phyloP scores from a whole-genome alignment of 1,284 basidiomycete species.

The Cerioporus squamosus region DNA sequence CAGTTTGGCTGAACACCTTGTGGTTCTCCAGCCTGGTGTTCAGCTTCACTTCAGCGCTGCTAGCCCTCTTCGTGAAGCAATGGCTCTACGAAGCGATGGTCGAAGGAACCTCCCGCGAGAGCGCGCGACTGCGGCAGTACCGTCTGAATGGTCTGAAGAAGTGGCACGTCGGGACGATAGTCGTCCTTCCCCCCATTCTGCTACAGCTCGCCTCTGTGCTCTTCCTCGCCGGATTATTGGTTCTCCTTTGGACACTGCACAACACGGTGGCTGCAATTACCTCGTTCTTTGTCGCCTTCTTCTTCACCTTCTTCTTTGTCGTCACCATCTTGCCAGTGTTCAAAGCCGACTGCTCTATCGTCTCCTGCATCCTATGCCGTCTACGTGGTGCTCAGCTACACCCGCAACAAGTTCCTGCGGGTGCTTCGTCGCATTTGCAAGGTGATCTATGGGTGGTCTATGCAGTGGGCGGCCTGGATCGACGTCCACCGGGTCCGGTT shows the following conservation, averaged over 20 bases:
- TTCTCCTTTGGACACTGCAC: constrained; percentile 25
- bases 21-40: constrained; percentile 25
- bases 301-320: neutral
- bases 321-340: constrained; percentile 21
- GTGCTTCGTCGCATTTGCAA: neutral
- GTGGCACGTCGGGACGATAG: constrained; percentile 27
- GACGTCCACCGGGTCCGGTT: neutral
- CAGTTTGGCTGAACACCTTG: constrained; percentile 19
- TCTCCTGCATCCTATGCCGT: constrained; percentile 21
- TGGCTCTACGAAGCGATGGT: constrained; percentile 15
- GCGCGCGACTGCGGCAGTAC: constrained; percentile 23
- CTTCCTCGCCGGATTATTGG: constrained; percentile 21
- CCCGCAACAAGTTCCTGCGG: neutral
- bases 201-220: constrained; percentile 28
- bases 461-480: neutral
- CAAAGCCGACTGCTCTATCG: constrained; percentile 18
- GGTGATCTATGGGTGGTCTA: neutral
- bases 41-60: constrained; percentile 18
- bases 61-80: constrained; percentile 23
- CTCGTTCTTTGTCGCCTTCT: constrained; percentile 12
- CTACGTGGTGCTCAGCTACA: neutral
- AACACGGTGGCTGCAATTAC: constrained; percentile 16
- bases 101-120: constrained; percentile 4
- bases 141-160: constrained; percentile 24
- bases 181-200: constrained; percentile 26